Evolutionary conservation across 257 asterid species (phyloP).

Genomic region (Gardenia jasminoides): DNA sequence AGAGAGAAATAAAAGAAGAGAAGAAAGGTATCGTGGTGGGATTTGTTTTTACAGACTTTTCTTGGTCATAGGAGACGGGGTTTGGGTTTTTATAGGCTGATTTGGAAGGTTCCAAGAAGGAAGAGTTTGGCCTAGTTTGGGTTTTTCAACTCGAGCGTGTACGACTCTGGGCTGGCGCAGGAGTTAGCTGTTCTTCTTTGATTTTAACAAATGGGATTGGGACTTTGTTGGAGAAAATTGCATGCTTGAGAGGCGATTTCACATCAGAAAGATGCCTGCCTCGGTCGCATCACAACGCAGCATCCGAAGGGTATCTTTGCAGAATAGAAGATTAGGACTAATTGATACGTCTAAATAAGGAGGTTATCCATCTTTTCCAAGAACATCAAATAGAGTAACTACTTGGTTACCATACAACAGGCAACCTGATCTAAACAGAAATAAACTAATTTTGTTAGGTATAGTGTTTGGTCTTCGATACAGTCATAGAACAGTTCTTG

Average conservation of each 20-base stretch:
- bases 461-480: too few species aligned
- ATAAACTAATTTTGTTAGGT: too few species aligned
- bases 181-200: neutral
- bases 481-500: too few species aligned
- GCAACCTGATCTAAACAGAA: too few species aligned
- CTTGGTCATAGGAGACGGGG: neutral
- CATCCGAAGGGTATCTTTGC: neutral
- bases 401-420: neutral
- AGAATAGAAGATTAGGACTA: neutral
- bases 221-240: neutral
- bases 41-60: neutral
- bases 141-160: conserved; percentile 8
- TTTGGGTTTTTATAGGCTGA: neutral
- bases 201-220: neutral
- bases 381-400: neutral
- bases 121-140: neutral
- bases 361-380: neutral
- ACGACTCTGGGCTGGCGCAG: neutral
- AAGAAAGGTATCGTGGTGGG: neutral
- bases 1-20: neutral
- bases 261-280: neutral
- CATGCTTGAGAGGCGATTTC: neutral
- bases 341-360: neutral
- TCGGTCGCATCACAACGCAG: neutral
- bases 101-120: conserved; percentile 11